Evolutionary conservation across 768 basidiomycete species (phyloP).

Genomic region (Mycena belliarum): DNA sequence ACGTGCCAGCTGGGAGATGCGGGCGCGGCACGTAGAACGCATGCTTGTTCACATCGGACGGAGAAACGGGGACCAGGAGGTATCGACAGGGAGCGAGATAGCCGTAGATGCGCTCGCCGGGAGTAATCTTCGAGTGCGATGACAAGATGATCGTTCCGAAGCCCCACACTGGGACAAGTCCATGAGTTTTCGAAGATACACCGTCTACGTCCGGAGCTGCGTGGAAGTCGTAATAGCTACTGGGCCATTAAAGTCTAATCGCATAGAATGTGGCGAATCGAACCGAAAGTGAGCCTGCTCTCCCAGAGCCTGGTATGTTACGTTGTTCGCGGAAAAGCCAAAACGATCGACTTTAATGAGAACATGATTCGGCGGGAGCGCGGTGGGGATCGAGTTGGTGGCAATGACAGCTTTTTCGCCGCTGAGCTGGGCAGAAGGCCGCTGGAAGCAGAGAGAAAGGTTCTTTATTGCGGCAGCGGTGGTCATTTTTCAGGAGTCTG

Average conservation of each 20-base stretch:
- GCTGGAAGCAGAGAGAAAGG: slow-evolving; percentile 16
- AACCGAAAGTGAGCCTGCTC: slow-evolving; percentile 53
- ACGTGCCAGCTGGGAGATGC: slow-evolving; percentile 59
- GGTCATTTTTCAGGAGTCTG: not conserved
- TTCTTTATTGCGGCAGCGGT: not conserved
- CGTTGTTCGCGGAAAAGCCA: slow-evolving; percentile 71
- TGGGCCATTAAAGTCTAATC: not conserved
- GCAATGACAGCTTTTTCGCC: slow-evolving; percentile 29
- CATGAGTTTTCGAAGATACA: slow-evolving; percentile 53
- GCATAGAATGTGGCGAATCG: not conserved
- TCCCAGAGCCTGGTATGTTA: slow-evolving; percentile 64
- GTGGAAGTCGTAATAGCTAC: slow-evolving; percentile 72
- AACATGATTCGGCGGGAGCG: slow-evolving; percentile 45
- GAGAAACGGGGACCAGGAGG: slow-evolving; percentile 53
- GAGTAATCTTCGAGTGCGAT: slow-evolving; percentile 44
- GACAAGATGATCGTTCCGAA: slow-evolving; percentile 61
- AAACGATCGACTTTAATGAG: slow-evolving; percentile 63
- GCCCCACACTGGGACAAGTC: slow-evolving; percentile 72
- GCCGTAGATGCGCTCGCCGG: slow-evolving; percentile 66
- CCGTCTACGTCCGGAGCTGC: slow-evolving; percentile 39
- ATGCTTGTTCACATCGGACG: slow-evolving; percentile 51
- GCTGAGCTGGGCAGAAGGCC: slow-evolving; percentile 4
- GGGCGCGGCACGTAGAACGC: slow-evolving; percentile 61
- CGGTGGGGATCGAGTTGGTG: slow-evolving; percentile 21
- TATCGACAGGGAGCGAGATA: slow-evolving; percentile 62